A percentile compares a stretch with the other conserved stretches of the same genome.
Conservation (phyloP, 805 yeast genomes). For the Metschnikowia drakensbergensis region DNA sequence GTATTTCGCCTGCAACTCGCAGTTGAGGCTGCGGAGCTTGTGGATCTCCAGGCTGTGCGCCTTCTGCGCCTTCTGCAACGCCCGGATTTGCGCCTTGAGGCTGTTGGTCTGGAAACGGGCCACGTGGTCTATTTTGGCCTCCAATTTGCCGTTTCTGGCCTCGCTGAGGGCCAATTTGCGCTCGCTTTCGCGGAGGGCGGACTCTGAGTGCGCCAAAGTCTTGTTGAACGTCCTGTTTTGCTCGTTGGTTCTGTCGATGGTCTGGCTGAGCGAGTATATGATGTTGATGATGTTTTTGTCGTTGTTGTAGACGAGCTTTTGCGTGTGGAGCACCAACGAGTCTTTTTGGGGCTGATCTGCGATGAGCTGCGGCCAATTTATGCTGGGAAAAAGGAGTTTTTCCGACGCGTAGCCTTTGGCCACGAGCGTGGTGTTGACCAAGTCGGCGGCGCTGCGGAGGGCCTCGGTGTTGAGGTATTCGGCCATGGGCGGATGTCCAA, state of each 20-base stretch:
- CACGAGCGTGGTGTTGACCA: slow-evolving; percentile 31
- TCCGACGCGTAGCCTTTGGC: slow-evolving; percentile 34
- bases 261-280: slow-evolving; percentile 31
- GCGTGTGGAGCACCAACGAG: slow-evolving; percentile 18
- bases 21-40: slow-evolving; percentile 26
- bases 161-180: slow-evolving; percentile 23
- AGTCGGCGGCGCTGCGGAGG: slow-evolving; percentile 34
- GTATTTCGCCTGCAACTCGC: slow-evolving; percentile 31
- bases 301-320: slow-evolving; percentile 32
- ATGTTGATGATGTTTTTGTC: slow-evolving; percentile 37
- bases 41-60: slow-evolving; percentile 28
- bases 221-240: slow-evolving; percentile 32
- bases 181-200: slow-evolving; percentile 23
- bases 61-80: slow-evolving; percentile 19
- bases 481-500: slow-evolving; percentile 8
- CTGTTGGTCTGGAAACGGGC: slow-evolving; percentile 19
- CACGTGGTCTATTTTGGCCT: slow-evolving; percentile 17
- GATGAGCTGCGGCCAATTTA: slow-evolving; percentile 32
- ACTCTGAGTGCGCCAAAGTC: slow-evolving; percentile 27
- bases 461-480: slow-evolving; percentile 29
- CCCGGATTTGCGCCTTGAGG: slow-evolving; percentile 14
- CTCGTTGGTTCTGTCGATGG: slow-evolving; percentile 29
- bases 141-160: slow-evolving; percentile 16
- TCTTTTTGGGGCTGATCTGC: slow-evolving; percentile 22
- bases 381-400: slow-evolving; percentile 30